Conservation (phyloP, 2,329 filamentous ascomycete genomes). For the Alternaria atra region DNA sequence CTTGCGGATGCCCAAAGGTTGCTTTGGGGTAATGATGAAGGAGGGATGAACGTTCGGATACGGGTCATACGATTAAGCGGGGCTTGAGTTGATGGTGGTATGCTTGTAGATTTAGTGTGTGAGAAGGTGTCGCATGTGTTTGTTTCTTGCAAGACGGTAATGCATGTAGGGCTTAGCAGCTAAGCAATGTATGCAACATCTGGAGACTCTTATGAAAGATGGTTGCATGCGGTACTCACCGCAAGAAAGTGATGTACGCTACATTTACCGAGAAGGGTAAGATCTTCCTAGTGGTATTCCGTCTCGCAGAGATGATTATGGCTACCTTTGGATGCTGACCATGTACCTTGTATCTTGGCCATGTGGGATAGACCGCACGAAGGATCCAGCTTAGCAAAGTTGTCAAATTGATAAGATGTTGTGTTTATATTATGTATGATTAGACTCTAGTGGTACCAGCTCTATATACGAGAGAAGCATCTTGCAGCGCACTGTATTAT, state of each 20-base stretch:
- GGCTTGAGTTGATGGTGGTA: background rate
- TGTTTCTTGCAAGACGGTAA: background rate
- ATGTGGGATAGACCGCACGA: background rate
- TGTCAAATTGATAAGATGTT: background rate
- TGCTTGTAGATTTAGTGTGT: background rate
- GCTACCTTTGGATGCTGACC: background rate
- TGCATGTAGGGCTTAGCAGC: background rate
- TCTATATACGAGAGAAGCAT: background rate
- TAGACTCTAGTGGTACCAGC: background rate
- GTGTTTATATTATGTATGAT: background rate
- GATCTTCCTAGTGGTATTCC: background rate
- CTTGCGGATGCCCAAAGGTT: background rate
- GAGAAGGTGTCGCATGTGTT: background rate
- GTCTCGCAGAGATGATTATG: background rate
- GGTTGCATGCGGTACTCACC: background rate
- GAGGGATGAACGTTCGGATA: background rate
- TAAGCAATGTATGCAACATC: background rate
- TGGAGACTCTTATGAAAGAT: background rate
- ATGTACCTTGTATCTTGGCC: background rate
- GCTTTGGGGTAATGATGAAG: background rate
- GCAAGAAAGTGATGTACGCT: conserved; percentile 3
- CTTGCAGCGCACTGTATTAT: background rate
- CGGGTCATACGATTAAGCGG: background rate
- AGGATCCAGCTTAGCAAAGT: background rate
- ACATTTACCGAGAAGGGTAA: background rate